Evolutionary conservation across 2,329 filamentous ascomycete species (phyloP).

Genomic region (Fusarium sp.): DNA sequence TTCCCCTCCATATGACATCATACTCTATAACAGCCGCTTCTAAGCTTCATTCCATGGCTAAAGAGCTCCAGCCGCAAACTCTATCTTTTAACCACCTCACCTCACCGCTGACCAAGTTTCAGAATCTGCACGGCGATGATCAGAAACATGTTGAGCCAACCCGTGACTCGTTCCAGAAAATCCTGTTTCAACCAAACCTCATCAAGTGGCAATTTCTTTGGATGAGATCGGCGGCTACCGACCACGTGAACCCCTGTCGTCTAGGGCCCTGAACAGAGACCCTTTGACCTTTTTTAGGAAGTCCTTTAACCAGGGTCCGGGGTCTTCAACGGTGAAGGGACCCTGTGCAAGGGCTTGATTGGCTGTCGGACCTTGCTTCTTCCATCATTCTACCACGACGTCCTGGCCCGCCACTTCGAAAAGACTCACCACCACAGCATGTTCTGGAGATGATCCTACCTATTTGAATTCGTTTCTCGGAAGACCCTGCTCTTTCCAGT

Average conservation of each 20-base stretch:
- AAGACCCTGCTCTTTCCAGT: conserved; percentile 41
- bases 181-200: conserved; percentile 39
- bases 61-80: conserved; percentile 13
- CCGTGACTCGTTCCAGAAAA: conserved; percentile 42
- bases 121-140: conserved; percentile 43
- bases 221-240: conserved; percentile 42
- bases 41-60: conserved; percentile 8
- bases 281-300: conserved; percentile 35
- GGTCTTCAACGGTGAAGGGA: conserved; percentile 24
- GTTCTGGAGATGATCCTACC: conserved; percentile 42
- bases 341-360: conserved; percentile 39
- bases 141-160: conserved; percentile 31
- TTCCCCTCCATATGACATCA: conserved; percentile 38
- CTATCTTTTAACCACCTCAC: conserved; percentile 1
- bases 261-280: conserved; percentile 19
- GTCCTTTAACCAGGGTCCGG: conserved; percentile 18
- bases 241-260: conserved; percentile 39
- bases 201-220: conserved; percentile 38
- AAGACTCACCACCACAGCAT: conserved; percentile 33
- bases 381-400: conserved; percentile 19
- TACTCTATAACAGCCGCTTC: conserved; percentile 1
- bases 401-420: conserved; percentile 33
- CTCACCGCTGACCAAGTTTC: conserved; percentile 37
- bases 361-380: conserved; percentile 29
- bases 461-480: conserved; percentile 38